Evolutionary conservation across 129 eudicot species (phyloP).

Genomic region (Centaurea solstitialis): DNA sequence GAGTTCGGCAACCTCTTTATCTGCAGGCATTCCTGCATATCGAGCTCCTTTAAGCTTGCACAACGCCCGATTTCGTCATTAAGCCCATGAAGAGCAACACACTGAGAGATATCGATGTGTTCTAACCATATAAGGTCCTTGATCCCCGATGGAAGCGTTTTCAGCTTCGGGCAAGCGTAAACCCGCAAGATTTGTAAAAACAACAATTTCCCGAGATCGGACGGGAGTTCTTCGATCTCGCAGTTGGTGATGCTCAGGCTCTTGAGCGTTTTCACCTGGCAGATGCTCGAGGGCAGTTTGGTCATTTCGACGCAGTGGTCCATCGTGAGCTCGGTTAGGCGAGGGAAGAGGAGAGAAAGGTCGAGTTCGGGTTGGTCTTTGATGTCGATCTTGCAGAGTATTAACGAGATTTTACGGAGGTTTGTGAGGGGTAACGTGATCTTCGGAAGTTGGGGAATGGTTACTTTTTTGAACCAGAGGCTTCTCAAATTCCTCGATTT

Average conservation of each 20-base stretch:
- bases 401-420: conserved; percentile 58
- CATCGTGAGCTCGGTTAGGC: conserved; percentile 69
- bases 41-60: conserved; percentile 63
- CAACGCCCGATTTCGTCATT: conserved; percentile 69
- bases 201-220: conserved; percentile 50
- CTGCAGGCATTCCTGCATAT: conserved; percentile 78
- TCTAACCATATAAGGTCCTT: conserved; percentile 53
- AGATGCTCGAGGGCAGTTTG: conserved; percentile 57
- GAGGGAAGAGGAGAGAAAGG: conserved; percentile 70
- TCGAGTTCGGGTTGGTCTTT: conserved; percentile 43
- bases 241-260: conserved; percentile 81
- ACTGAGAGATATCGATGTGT: conserved; percentile 72
- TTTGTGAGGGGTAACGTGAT: conserved; percentile 55
- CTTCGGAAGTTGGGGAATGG: conserved; percentile 62
- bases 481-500: conserved; percentile 60
- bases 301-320: conserved; percentile 78
- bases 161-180: conserved; percentile 77
- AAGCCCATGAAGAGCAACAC: conserved; percentile 62
- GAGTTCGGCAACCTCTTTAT: conserved; percentile 58
- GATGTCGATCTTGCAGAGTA: conserved; percentile 60
- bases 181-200: conserved; percentile 60
- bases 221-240: conserved; percentile 70
- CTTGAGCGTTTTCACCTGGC: conserved; percentile 49
- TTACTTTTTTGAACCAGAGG: conserved; percentile 81
- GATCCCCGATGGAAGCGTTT: conserved; percentile 56